Conservation (phyloP, 2,329 filamentous ascomycete species). For the Botryotinia calthae region DNA sequence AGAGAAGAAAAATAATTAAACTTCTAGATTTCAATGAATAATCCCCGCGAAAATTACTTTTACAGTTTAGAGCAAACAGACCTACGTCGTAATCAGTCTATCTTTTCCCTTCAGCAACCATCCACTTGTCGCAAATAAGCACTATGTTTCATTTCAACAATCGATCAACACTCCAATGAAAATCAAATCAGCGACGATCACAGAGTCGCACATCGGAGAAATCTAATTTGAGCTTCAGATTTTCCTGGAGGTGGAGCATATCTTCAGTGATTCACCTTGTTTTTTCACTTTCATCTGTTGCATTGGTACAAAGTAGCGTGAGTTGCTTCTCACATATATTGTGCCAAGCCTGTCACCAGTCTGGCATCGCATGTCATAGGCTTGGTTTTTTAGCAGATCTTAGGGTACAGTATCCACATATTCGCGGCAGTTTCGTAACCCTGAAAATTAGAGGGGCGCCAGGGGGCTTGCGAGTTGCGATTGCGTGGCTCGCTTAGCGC, state of each 20-base stretch:
- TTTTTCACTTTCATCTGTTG: not conserved
- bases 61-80: not conserved
- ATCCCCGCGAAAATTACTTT: no score
- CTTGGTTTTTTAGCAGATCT: not conserved
- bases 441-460: not conserved
- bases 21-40: not conserved
- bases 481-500: not conserved
- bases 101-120: not conserved
- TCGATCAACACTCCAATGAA: not conserved
- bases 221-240: not conserved
- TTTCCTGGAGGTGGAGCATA: not conserved
- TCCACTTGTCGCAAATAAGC: not conserved
- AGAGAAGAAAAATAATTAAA: not conserved
- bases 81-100: not conserved
- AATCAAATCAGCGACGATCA: not conserved
- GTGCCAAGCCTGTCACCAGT: not conserved
- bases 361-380: not conserved
- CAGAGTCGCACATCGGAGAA: not conserved
- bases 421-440: slow-evolving; percentile 9
- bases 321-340: not conserved
- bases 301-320: not conserved
- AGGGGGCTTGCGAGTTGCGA: not conserved
- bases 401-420: not conserved
- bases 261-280: not conserved
- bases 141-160: not conserved